These are phyloP conservation scores for Mytilinidion resinicola DNA, from an alignment of 495 filamentous ascomycete species.

Conservation along the genomic window DNA sequence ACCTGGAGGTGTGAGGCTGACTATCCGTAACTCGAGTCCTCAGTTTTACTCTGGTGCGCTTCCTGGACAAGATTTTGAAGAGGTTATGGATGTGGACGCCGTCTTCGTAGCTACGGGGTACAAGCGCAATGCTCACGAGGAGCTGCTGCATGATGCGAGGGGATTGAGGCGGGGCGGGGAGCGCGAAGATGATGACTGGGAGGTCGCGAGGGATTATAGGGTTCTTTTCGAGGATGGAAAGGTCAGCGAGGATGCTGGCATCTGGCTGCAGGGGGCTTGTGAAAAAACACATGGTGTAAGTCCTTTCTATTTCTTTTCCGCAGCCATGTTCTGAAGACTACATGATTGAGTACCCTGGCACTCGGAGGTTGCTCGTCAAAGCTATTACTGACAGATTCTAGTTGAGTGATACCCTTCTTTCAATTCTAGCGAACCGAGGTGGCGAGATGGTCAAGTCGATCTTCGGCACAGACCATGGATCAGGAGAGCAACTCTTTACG, in stretches of 20 bases:
- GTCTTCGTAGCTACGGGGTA: conserved; percentile 89
- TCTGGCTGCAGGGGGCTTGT: conserved; percentile 94
- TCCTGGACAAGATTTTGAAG: conserved; percentile 36
- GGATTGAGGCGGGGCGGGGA: conserved; percentile 53
- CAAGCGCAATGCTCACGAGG: conserved; percentile 66
- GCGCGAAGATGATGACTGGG: conserved; percentile 32
- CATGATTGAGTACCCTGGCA: background rate
- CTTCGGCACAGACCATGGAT: conserved; percentile 42
- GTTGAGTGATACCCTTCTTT: conserved; percentile 73
- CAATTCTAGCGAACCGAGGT: conserved; percentile 66
- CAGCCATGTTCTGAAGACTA: background rate
- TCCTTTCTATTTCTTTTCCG: conserved; percentile 11
- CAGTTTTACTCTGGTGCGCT: conserved; percentile 25
- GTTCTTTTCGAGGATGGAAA: conserved; percentile 59
- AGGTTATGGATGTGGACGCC: conserved; percentile 66
- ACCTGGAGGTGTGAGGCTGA: conserved; percentile 32
- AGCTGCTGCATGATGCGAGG: conserved; percentile 60
- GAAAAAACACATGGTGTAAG: conserved; percentile 86
- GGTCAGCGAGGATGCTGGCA: conserved; percentile 58
- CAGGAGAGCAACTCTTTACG: too few species aligned
- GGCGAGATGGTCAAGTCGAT: conserved; percentile 74
- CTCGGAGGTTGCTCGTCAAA: background rate
- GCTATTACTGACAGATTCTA: conserved; percentile 28
- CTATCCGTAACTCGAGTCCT: conserved; percentile 24
- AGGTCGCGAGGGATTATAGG: conserved; percentile 62